Evolutionary conservation across 306 rosid genomes (phyloP), one percentile per base, ranked within the genome.

Genomic region (Rosa rugosa): DNA sequence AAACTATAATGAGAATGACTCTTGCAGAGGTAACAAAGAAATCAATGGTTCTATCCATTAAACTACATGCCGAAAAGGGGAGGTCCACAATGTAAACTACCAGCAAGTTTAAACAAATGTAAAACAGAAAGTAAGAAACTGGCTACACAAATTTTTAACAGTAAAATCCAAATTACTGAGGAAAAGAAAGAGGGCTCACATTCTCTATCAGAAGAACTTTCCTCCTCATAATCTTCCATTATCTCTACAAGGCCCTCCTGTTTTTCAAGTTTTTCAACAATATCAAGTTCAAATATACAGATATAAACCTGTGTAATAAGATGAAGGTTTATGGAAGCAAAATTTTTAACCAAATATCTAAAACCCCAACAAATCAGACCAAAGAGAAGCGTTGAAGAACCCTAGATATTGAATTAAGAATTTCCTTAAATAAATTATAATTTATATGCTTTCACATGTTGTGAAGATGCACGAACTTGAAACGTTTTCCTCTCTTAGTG

Each of bases 191-290:
- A 81, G 75, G 77, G 25, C 80, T 84, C 79, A 77, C 86, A 77
- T 70, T 84, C 88, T 25, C 62, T 79, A 51, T 79, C 72, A 6
- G 54, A 14, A 23, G 86, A 80, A 59, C 50, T 85, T 69, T 84
- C 85, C 85, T 91, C 97, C 85, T 70, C 82, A 72, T 92, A 90
- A 72, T 92, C 97, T 87, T 92, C 98, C 75, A 79, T 76, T 77
- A 94, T 94, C 85, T 92, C 96, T 77, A 91, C 87, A 56, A 94
- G 84, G 67, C 92, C 97, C 77, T 89, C 97, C 97, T 92, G 81
- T 71, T 53, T 78, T 7, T 41, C 68, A 76, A 50, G 25, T 11
- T 36, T 41, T 45, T 14, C 3, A 14, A 57, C 6, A 41, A 72
- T 5, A 63, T 25, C 41, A 70, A 76, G 40, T 44, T 46, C 27